Base-by-base conservation (phyloP, 1,284 basidiomycete genomes). In the Tilletia walkeri region DNA sequence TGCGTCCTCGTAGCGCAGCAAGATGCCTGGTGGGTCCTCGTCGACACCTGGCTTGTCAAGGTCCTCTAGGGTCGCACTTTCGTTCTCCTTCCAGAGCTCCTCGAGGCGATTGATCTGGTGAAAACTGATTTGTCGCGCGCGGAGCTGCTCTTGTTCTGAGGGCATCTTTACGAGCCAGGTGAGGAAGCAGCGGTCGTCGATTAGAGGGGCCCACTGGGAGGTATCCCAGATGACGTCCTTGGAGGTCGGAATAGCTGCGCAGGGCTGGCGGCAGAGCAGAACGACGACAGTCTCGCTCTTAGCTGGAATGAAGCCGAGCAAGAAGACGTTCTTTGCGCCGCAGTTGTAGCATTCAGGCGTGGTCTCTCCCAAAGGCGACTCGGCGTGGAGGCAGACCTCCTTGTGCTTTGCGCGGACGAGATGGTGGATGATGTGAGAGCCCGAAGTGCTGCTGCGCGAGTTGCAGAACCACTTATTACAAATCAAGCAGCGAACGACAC, bases 221-320 rank as follows among this genome's bases (percentile, higher is more conserved):
- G 95, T 92, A 81, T 99, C 98, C 96, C 96, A 99, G 12, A 94
- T 94, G 80, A 99, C 95, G 81, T 99, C 96, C 67, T 95, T 95
- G 14, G 94, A 94, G 65, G 84, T 86, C 20, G 88, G 87, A 75
- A 96, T 91, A 5, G 94, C 92, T 2, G 96, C 95, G 80, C 96
- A 99, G 0, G 96, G 96, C 89, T 98, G 95, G 90, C 95, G 91
- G 84, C 96, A 99, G 24, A 99, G 88, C n/a, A 99, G 87, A 34
- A 99, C 95, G 59, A 99, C 96, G 54, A 99, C 95, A 0, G 96
- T 97, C 82, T 99, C 96, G 82, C 93, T 94, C 86, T 99, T 99
- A 16, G 96, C 96, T 2, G 96, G 96, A 78, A 99, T 98, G 84
- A 99, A 99, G 2, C 96, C 96, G 24, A 99, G 89, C 89, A 98